Percentiles rank a stretch among this genome's conserved stretches.
phyloP scores from a whole-genome alignment of 2,329 filamentous ascomycete genomes.

The Pseudogymnoascus verrucosus region DNA sequence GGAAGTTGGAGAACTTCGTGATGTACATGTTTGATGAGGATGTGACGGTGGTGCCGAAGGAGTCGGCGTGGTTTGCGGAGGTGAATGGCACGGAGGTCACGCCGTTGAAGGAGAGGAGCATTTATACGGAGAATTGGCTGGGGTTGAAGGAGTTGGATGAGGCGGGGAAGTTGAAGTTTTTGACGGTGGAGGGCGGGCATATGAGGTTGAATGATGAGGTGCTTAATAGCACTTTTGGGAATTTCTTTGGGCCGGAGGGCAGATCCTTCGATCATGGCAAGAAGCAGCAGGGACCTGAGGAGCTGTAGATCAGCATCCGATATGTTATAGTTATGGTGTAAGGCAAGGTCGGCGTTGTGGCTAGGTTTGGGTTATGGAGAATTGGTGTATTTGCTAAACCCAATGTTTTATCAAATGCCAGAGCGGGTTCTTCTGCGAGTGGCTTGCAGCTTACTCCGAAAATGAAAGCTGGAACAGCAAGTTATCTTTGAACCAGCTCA shows the following conservation, averaged over 20 bases:
- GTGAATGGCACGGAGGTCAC: slow-evolving; percentile 65
- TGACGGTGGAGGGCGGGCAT: slow-evolving; percentile 65
- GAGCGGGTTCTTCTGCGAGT: background rate
- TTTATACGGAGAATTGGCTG: slow-evolving; percentile 92
- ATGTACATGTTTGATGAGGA: slow-evolving; percentile 90
- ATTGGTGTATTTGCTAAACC: background rate
- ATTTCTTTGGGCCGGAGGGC: slow-evolving; percentile 34
- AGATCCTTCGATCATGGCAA: slow-evolving; percentile 12
- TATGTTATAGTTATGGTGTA: background rate
- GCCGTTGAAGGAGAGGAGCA: slow-evolving; percentile 55
- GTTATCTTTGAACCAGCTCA: background rate
- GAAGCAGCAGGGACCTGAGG: background rate
- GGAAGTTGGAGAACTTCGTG: slow-evolving; percentile 64
- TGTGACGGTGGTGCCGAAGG: slow-evolving; percentile 77
- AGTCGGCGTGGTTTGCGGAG: slow-evolving; percentile 85
- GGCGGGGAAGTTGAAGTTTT: slow-evolving; percentile 70
- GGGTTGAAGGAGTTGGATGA: slow-evolving; percentile 72
- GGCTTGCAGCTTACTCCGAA: background rate
- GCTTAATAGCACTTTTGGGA: slow-evolving; percentile 38
- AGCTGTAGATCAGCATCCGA: background rate
- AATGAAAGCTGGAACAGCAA: background rate
- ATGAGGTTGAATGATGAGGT: slow-evolving; percentile 68
- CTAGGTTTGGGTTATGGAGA: background rate
- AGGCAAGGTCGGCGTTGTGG: background rate
- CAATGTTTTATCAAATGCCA: background rate